Base-by-base conservation (phyloP, 176 grass and related monocot species). In the Saccharum officinarum region DNA sequence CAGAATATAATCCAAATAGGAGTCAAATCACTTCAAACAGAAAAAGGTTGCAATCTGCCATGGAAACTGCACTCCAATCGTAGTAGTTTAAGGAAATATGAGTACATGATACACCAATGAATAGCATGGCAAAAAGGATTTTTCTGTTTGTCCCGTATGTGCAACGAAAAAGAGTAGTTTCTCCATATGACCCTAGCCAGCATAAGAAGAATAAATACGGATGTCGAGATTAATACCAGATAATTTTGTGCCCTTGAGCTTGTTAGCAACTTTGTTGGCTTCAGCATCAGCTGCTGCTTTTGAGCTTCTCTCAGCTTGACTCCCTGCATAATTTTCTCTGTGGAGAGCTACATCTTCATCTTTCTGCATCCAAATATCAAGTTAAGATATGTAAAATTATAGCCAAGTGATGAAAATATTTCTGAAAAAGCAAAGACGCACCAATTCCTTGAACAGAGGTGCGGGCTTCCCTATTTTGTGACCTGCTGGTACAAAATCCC, bases 371-470 rank as follows among this genome's bases (percentile, higher is more conserved):
- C 54, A 73, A 80, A 49, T 69, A 49, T 65, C 42, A 86, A 87
- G 66, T 78, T 57, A 47, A 40, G 39, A 80, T 44, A 72, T 31
- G 6, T 61, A 81, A 85, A 79, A 83, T 71, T 59, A 47, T 37
- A 18, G 11, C 18, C 23, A 61, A 77, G 36, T 36, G 34, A 26
- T 7, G 42, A 68, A 11, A 26, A 73, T 14, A 80, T 38, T 17
- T 28, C 10, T 20, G 44, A 63, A 54, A 93, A 73, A 38, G 7
- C 8, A 79, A 82, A 83, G 41, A 75, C 86, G 1, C 76, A 96
- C 97, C 90, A 98, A 65, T 77, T 98, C 91, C 84, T 94, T 98
- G 73, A 98, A 98, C 7, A 98, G 82, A 84, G 97, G 97, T 44
- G 82, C 86, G 84, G 97, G 93, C 73, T 82, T 88, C 31, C 93